A percentile compares a stretch with the other conserved stretches of the same genome.
Evolutionary conservation across 1,284 basidiomycete genomes (phyloP).

Genomic region (Tetrapyrgos nigripes): DNA sequence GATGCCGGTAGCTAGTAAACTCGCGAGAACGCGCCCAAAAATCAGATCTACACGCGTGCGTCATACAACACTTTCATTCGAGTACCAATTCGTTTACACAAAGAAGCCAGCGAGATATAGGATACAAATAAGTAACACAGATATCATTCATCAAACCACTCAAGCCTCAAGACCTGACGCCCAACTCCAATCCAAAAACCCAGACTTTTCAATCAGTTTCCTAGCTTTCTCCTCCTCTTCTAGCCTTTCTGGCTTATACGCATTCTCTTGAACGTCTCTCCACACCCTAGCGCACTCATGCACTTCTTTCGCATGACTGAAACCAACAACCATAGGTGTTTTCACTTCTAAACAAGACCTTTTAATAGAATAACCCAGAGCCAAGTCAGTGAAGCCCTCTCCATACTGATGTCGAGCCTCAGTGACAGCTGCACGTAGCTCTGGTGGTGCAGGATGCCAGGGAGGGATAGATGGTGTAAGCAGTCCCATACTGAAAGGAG

Average conservation of each 20-base stretch:
- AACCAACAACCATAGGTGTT: constrained; percentile 79
- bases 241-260: constrained; percentile 45
- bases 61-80: neutral
- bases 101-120: too few relatives aligned
- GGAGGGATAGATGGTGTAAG: constrained; percentile 68
- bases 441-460: constrained; percentile 87
- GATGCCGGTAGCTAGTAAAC: too few relatives aligned
- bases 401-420: constrained; percentile 44
- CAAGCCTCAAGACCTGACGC: constrained; percentile 62
- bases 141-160: neutral
- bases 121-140: too few relatives aligned
- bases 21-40: too few relatives aligned
- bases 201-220: constrained; percentile 53
- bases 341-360: constrained; percentile 45
- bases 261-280: constrained; percentile 58
- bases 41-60: neutral
- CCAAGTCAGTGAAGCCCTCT: constrained; percentile 69
- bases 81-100: neutral
- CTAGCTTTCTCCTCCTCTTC: constrained; percentile 55
- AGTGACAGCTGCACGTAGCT: constrained; percentile 51
- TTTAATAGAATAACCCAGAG: constrained; percentile 76
- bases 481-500: constrained; percentile 93
- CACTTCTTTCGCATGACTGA: constrained; percentile 75
- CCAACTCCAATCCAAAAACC: constrained; percentile 71
- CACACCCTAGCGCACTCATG: constrained; percentile 76